Conservation (phyloP, 2,329 filamentous ascomycete species). For the Trichoderma citrinoviride region DNA sequence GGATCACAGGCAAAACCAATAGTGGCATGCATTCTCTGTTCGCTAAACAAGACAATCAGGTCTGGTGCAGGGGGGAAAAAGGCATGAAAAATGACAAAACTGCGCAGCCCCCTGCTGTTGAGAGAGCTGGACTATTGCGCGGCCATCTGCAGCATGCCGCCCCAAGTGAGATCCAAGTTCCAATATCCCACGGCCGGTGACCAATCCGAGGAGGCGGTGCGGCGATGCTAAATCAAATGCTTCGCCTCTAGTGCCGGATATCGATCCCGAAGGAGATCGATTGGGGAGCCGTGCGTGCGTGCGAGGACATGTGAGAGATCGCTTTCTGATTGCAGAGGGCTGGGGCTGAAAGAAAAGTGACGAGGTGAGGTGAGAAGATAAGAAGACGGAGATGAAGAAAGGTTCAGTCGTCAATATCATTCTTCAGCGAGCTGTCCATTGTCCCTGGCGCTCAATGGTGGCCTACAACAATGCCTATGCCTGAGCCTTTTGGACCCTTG, state of each 20-base stretch:
- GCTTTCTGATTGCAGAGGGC: background rate
- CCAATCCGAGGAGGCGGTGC: slow-evolving; percentile 2
- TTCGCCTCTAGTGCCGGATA: slow-evolving; percentile 7
- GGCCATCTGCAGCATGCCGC: slow-evolving; percentile 19
- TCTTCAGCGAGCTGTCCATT: background rate
- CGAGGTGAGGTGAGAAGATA: background rate
- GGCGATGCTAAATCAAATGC: background rate
- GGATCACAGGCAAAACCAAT: background rate
- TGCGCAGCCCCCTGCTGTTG: background rate
- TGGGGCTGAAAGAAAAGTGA: background rate
- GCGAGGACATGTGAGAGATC: background rate
- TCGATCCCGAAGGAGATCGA: slow-evolving; percentile 1
- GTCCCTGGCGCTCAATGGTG: background rate
- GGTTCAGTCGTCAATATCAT: too few species aligned
- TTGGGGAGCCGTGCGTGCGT: background rate
- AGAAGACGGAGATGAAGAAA: background rate
- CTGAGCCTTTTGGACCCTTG: background rate
- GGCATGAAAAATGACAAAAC: background rate
- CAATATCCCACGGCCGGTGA: slow-evolving; percentile 4
- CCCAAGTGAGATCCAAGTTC: slow-evolving; percentile 1
- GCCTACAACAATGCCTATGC: background rate
- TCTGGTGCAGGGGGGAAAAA: background rate
- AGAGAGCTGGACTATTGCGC: slow-evolving; percentile 16
- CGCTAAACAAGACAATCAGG: background rate
- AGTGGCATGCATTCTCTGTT: background rate